phyloP scores from a whole-genome alignment of 176 grass and related monocot species.

The Ensete glaucum region DNA sequence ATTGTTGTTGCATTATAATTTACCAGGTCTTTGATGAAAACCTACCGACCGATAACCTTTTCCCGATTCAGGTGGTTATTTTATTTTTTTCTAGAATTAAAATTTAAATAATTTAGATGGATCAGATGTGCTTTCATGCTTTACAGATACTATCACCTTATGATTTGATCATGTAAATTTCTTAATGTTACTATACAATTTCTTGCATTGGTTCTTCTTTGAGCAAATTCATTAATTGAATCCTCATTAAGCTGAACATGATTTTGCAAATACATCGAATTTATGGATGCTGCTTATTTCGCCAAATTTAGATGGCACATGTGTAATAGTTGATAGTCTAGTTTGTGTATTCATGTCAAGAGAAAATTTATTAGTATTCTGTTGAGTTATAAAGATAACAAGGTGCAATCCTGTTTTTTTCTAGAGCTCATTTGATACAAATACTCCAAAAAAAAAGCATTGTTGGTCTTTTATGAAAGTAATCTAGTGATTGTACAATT shows the following conservation, averaged over 20 bases:
- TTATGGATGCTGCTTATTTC: neutral
- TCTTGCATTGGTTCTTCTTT: neutral
- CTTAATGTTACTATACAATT: neutral
- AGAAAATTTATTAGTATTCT: no score
- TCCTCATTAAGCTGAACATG: neutral
- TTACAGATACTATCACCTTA: neutral
- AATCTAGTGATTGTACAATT: no score
- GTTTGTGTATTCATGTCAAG: no score
- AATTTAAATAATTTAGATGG: neutral
- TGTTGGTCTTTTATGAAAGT: no score
- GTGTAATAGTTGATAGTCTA: no score
- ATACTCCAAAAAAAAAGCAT: no score
- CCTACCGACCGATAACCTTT: constrained; percentile 3
- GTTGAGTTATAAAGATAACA: no score
- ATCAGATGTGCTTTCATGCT: neutral
- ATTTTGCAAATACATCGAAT: neutral
- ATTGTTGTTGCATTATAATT: constrained; percentile 1
- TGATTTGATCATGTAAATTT: neutral
- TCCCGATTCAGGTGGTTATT: constrained; percentile 4
- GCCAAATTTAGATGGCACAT: neutral
- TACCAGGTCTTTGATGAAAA: constrained; percentile 15
- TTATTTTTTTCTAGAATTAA: neutral
- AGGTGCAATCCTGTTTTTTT: no score
- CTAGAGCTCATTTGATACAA: no score
- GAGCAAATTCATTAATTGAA: neutral